A percentile compares a stretch with the other conserved stretches of the same genome.
phyloP scores from a whole-genome alignment of 169 alveolate species.

The Babesia caballi region DNA sequence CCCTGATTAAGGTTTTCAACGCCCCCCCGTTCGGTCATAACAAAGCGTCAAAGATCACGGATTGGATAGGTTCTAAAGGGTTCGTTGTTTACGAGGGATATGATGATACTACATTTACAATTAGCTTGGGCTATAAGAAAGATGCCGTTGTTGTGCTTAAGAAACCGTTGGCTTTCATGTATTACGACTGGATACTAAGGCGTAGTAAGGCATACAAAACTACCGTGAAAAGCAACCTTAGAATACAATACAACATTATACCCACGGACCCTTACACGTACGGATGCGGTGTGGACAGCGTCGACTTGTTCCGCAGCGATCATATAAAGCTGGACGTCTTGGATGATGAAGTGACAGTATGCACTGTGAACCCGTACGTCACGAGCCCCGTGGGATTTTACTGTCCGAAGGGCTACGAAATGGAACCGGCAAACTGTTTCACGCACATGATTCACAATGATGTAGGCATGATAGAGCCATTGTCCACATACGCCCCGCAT shows the following conservation, averaged over 20 bases:
- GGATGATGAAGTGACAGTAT: neutral
- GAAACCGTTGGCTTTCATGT: neutral
- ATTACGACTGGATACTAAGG: constrained; percentile 29
- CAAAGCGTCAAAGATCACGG: neutral
- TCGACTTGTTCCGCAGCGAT: constrained; percentile 13
- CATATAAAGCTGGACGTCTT: neutral
- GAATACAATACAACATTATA: neutral
- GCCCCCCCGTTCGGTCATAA: neutral
- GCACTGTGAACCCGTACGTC: constrained; percentile 28
- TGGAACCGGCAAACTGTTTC: constrained; percentile 60
- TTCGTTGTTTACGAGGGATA: neutral
- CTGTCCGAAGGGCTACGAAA: constrained; percentile 36
- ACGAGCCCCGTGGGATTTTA: constrained; percentile 55
- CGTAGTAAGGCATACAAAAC: too few species aligned
- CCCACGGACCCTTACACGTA: constrained; percentile 66
- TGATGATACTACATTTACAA: neutral
- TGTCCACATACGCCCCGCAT: constrained; percentile 2
- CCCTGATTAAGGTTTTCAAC: neutral
- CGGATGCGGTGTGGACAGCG: constrained; percentile 56
- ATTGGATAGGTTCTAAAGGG: neutral
- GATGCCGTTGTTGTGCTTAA: constrained; percentile 36
- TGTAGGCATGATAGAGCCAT: neutral
- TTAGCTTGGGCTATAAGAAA: neutral
- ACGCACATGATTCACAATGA: neutral
- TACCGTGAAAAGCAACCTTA: neutral